Conservation (phyloP, 2,329 filamentous ascomycete species). For the Fusarium circinatum region DNA sequence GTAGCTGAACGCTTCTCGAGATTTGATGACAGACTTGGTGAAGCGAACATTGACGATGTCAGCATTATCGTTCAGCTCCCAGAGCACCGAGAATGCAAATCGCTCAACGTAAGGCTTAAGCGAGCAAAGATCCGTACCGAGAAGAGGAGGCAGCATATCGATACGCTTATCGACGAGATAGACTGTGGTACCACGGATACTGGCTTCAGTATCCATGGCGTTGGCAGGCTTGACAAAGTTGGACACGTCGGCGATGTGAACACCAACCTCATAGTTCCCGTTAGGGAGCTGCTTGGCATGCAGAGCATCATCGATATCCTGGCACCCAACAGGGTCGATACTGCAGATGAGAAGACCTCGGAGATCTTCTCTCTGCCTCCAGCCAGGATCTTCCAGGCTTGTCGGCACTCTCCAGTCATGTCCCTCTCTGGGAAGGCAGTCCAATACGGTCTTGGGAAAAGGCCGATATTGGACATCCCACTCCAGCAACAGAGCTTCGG, state of each 20-base stretch:
- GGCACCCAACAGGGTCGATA: conserved; percentile 94
- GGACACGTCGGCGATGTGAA: conserved; percentile 99
- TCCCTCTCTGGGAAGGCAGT: conserved; percentile 90
- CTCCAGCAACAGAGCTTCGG: conserved; percentile 91
- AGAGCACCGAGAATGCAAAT: conserved; percentile 84
- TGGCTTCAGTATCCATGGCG: conserved; percentile 96
- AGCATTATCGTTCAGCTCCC: conserved; percentile 88
- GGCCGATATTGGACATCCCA: conserved; percentile 98
- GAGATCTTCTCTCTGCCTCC: conserved; percentile 86
- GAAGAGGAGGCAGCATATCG: conserved; percentile 97
- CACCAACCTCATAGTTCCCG: conserved; percentile 94
- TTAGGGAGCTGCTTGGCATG: conserved; percentile 88
- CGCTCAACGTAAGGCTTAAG: conserved; percentile 98
- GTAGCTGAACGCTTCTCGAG: conserved; percentile 96
- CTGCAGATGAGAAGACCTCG: conserved; percentile 91
- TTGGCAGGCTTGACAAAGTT: conserved; percentile 98
- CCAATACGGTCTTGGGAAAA: conserved; percentile 93
- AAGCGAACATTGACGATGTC: conserved; percentile 88
- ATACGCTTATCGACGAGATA: conserved; percentile 99
- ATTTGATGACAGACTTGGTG: conserved; percentile 98
- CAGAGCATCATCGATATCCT: conserved; percentile 97
- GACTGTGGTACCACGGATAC: conserved; percentile 92
- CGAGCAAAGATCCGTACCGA: conserved; percentile 96
- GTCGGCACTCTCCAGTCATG: conserved; percentile 92
- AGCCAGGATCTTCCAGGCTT: conserved; percentile 83